A percentile compares a stretch with the other conserved stretches of the same genome.
phyloP scores from a whole-genome alignment of 2,329 filamentous ascomycete genomes.

The Penicillium sp. region DNA sequence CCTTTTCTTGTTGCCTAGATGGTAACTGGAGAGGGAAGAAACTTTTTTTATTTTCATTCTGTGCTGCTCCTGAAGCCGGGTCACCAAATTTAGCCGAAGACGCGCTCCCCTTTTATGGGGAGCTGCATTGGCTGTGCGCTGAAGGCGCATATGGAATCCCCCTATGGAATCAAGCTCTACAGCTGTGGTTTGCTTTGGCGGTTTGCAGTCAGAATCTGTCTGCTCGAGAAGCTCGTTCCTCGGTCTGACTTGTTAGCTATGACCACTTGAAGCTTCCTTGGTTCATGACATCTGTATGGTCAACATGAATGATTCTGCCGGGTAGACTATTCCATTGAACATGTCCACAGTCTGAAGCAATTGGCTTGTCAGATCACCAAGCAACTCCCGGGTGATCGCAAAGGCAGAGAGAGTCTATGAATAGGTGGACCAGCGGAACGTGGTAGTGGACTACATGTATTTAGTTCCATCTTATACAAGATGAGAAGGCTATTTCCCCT shows the following conservation, averaged over 20 bases:
- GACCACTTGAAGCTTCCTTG: neutral
- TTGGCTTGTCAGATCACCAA: neutral
- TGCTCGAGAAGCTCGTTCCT: neutral
- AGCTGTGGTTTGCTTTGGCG: neutral
- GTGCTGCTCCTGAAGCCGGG: neutral
- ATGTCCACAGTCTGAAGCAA: neutral
- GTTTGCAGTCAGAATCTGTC: neutral
- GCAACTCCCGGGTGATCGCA: too few relatives aligned
- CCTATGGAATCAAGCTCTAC: neutral
- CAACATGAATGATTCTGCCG: neutral
- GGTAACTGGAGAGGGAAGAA: neutral
- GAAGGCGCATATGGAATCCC: neutral
- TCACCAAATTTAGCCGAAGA: neutral
- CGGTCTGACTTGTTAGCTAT: neutral
- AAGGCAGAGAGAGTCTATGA: neutral
- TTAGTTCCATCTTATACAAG: neutral
- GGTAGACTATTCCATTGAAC: neutral
- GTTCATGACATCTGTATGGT: neutral
- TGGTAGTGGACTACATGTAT: neutral
- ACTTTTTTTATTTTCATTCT: too few relatives aligned
- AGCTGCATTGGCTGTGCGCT: neutral
- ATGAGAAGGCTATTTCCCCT: neutral
- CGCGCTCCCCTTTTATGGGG: neutral
- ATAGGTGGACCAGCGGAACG: neutral
- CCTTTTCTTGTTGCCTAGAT: neutral